phyloP scores from a whole-genome alignment of 768 basidiomycete genomes.

The Amanita brunnescens region DNA sequence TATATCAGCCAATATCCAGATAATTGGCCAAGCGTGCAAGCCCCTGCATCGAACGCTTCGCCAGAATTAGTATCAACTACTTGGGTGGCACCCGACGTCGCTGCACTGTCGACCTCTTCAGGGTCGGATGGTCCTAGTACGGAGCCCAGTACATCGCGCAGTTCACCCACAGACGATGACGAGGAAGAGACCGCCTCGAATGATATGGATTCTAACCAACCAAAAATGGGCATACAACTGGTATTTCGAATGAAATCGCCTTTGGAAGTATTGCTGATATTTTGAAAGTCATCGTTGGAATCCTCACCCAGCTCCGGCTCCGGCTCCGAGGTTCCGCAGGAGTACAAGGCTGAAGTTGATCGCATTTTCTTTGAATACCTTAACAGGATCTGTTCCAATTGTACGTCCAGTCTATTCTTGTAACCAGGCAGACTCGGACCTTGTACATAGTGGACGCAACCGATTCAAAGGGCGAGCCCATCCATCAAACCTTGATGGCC shows the following conservation, averaged over 20 bases:
- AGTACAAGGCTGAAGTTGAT: slow-evolving; percentile 78
- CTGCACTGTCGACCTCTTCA: slow-evolving; percentile 19
- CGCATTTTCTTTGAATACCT: slow-evolving; percentile 87
- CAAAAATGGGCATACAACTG: slow-evolving; percentile 11
- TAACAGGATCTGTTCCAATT: slow-evolving; percentile 80
- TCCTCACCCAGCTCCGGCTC: slow-evolving; percentile 18
- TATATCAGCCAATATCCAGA: slow-evolving; percentile 23
- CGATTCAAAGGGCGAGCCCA: slow-evolving; percentile 91
- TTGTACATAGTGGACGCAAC: slow-evolving; percentile 70
- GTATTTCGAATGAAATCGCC: background rate
- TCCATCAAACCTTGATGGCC: slow-evolving; percentile 97
- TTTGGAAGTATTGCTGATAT: background rate
- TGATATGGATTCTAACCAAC: slow-evolving; percentile 24
- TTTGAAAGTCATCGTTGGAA: slow-evolving; percentile 16
- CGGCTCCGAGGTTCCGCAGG: slow-evolving; percentile 60
- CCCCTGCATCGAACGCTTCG: background rate
- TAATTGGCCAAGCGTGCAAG: slow-evolving; percentile 10
- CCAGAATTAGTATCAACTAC: background rate
- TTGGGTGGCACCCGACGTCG: slow-evolving; percentile 11
- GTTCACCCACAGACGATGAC: slow-evolving; percentile 40
- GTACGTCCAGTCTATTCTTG: slow-evolving; percentile 39
- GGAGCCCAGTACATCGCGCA: slow-evolving; percentile 24
- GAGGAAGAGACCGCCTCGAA: slow-evolving; percentile 41
- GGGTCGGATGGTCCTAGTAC: slow-evolving; percentile 21
- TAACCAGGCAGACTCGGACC: slow-evolving; percentile 12